Conservation (phyloP, 306 rosid species). For the Rosa rugosa region DNA sequence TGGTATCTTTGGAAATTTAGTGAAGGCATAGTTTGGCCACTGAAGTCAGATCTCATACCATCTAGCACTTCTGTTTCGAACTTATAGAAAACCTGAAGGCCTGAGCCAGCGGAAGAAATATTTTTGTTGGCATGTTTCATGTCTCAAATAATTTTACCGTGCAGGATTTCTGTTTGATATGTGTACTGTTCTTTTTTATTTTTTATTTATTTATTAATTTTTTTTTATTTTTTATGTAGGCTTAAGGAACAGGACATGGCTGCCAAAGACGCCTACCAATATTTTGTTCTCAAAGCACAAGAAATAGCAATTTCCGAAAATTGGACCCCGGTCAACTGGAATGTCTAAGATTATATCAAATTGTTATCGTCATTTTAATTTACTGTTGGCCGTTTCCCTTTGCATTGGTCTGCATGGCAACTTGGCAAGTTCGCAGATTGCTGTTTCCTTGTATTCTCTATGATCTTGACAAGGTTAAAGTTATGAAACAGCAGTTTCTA, state of each 20-base stretch:
- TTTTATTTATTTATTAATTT: too few species aligned
- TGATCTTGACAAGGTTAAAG: background rate
- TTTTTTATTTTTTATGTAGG: slow-evolving; percentile 60
- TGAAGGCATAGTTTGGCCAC: background rate
- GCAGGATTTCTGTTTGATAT: slow-evolving; percentile 11
- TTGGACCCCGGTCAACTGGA: slow-evolving; percentile 97
- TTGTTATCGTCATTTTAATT: slow-evolving; percentile 8
- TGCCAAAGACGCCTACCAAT: slow-evolving; percentile 74
- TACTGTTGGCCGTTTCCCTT: slow-evolving; percentile 16
- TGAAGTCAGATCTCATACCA: background rate
- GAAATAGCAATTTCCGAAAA: slow-evolving; percentile 71
- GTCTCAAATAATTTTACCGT: slow-evolving; percentile 7
- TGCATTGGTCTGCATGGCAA: background rate
- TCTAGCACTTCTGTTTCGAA: background rate
- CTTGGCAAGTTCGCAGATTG: background rate
- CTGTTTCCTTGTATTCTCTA: background rate
- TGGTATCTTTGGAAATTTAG: background rate
- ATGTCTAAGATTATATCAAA: slow-evolving; percentile 25
- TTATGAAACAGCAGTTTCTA: background rate
- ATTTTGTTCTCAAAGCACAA: slow-evolving; percentile 90
- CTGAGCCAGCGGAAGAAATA: background rate
- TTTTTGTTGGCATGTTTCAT: background rate
- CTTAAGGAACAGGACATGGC: slow-evolving; percentile 69
- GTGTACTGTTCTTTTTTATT: slow-evolving; percentile 17
- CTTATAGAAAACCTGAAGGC: background rate